phyloP scores from a whole-genome alignment of 345 rosid genomes.

The Dimocarpus longan region DNA sequence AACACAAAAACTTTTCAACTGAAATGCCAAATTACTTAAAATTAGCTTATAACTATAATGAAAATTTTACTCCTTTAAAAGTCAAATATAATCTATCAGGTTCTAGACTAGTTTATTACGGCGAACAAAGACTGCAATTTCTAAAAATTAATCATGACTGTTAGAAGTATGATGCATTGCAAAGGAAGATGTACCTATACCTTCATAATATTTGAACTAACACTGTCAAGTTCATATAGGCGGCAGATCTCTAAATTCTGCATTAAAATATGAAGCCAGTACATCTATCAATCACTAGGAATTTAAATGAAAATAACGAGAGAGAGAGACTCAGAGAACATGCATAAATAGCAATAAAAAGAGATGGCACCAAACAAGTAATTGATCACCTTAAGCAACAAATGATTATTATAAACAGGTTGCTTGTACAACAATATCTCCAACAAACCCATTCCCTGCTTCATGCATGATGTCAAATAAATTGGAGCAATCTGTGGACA shows the following conservation, averaged over 20 bases:
- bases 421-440: slow-evolving; percentile 77
- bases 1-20: neutral
- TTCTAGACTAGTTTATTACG: slow-evolving; percentile 6
- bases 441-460: slow-evolving; percentile 82
- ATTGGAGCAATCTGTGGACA: slow-evolving; percentile 82
- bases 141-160: neutral
- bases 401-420: slow-evolving; percentile 63
- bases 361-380: slow-evolving; percentile 8
- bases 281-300: slow-evolving; percentile 23
- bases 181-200: slow-evolving; percentile 34
- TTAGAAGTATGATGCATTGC: slow-evolving; percentile 13
- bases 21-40: neutral
- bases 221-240: slow-evolving; percentile 65
- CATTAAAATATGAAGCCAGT: slow-evolving; percentile 20
- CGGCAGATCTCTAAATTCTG: slow-evolving; percentile 94
- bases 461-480: slow-evolving; percentile 80
- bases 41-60: neutral
- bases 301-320: slow-evolving; percentile 2
- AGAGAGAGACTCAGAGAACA: neutral
- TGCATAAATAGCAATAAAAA: neutral
- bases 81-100: neutral
- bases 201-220: slow-evolving; percentile 84
- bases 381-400: slow-evolving; percentile 70
- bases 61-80: neutral
- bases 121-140: neutral